Evolutionary conservation across 441 rosid species (phyloP), one percentile per base, ranked within the genome.

Genomic region (Populus hybrid): DNA sequence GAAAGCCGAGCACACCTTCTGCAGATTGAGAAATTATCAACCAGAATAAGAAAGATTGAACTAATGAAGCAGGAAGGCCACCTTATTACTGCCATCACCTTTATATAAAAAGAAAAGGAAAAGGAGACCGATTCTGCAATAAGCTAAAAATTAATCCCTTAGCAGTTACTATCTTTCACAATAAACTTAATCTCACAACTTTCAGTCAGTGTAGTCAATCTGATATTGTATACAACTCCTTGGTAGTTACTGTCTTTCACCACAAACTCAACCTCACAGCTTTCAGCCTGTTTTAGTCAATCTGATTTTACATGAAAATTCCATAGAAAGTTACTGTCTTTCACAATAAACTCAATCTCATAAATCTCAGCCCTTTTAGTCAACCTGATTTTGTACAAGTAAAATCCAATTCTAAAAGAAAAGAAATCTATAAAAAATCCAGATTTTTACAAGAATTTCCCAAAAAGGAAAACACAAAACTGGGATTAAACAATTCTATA

Each of bases 361-460:
- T 30, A 76, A 61, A 4, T 63, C 6, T 35, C 24, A 10, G 66
- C 66, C 66, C 14, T 63, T 63, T 63, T 21, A 63, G 66, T 64
- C 61, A 11, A 38, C 28, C 40, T 32, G 30, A 28, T 28, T 38
- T 18, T 40, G 61, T 30, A 63, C 66, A 1, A 36, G 40, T 36
- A 68, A 35, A 6, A 28, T 19, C 1, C 16, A 34, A 61, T 74
- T 42, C 14, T 0, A 35, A 21, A 21, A 53, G 26, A 10, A 32
- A 78, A 14, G 18, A 28, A 40, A 3, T 67, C 72, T 21, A 72
- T 16, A n/a, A 32, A n/a, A 74, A 23, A n/a, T 19, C 53, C 32
- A 38, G 73, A 74, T 69, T 73, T 12, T 40, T 76, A 78, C 71
- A 73, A 67, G 28, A 71, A 24, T 64, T 42, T 80, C 36, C 74